These are phyloP conservation scores for Glaciozyma antarctica DNA, from an alignment of 768 basidiomycete species.

Conservation along the genomic window DNA sequence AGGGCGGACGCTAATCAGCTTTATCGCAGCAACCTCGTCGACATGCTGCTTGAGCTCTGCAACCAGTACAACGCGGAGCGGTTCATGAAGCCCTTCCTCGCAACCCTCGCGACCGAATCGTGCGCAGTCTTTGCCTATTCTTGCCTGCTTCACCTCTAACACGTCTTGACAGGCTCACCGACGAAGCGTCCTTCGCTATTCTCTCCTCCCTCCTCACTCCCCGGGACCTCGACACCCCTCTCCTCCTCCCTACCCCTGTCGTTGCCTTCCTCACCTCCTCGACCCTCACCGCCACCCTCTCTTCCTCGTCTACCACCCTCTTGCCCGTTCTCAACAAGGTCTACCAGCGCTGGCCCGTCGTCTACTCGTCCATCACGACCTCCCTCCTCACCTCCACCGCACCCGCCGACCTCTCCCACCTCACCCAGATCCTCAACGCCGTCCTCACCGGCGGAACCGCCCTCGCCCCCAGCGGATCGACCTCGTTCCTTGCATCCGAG, in stretches of 20 bases:
- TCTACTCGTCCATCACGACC: conserved; percentile 39
- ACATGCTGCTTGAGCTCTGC: conserved; percentile 46
- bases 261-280: conserved; percentile 15
- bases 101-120: conserved; percentile 24
- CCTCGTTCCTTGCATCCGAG: conserved; percentile 5
- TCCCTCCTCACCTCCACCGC: background rate
- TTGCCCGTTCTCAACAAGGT: conserved; percentile 49
- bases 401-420: background rate
- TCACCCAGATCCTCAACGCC: conserved; percentile 18
- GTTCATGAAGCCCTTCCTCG: conserved; percentile 42
- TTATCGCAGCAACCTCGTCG: conserved; percentile 38
- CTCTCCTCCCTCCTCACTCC: conserved; percentile 18
- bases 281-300: background rate
- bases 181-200: conserved; percentile 10
- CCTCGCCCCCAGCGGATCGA: background rate
- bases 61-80: conserved; percentile 51
- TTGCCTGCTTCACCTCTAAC: background rate
- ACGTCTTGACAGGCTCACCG: background rate
- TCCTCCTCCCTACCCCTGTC: conserved; percentile 18
- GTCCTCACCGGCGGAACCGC: conserved; percentile 20
- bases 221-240: conserved; percentile 8
- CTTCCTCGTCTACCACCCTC: conserved; percentile 3
- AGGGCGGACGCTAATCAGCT: too few species aligned
- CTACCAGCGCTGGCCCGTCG: conserved; percentile 55
- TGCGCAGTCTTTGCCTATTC: background rate